Evolutionary conservation across 345 rosid species (phyloP).

Genomic region (Gossypium rotundifolium): DNA sequence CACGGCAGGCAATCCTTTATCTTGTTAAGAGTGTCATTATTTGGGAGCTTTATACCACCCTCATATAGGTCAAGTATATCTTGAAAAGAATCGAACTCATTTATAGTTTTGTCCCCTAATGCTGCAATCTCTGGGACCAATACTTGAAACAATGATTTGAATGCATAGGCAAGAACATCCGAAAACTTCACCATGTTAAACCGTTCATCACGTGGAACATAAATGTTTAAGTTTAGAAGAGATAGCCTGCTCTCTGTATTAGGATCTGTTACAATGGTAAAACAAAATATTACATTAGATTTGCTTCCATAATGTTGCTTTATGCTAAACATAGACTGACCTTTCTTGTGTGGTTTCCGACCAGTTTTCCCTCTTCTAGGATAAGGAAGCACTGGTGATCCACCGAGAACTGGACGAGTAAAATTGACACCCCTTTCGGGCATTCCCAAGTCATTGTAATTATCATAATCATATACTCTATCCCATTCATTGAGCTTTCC

Average conservation of each 20-base stretch:
- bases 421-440: slow-evolving; percentile 59
- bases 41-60: slow-evolving; percentile 50
- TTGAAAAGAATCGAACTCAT: slow-evolving; percentile 74
- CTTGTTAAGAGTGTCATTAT: slow-evolving; percentile 26
- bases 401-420: slow-evolving; percentile 71
- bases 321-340: slow-evolving; percentile 29
- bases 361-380: slow-evolving; percentile 90
- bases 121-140: slow-evolving; percentile 60
- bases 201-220: slow-evolving; percentile 88
- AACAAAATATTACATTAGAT: slow-evolving; percentile 13
- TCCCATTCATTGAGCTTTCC: slow-evolving; percentile 80
- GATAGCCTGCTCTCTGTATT: slow-evolving; percentile 61
- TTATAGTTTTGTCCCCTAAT: slow-evolving; percentile 61
- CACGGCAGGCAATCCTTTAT: slow-evolving; percentile 65
- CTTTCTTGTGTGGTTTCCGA: slow-evolving; percentile 55
- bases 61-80: slow-evolving; percentile 69
- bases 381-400: slow-evolving; percentile 57
- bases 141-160: slow-evolving; percentile 64
- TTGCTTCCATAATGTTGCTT: neutral
- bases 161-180: slow-evolving; percentile 75
- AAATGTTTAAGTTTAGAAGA: slow-evolving; percentile 60
- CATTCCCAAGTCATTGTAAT: slow-evolving; percentile 75
- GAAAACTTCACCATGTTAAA: slow-evolving; percentile 76
- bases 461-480: slow-evolving; percentile 83
- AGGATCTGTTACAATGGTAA: slow-evolving; percentile 41